A percentile compares a stretch with the other conserved stretches of the same genome.
Conservation (phyloP, 345 rosid genomes). For the Eucalyptus regnans region DNA sequence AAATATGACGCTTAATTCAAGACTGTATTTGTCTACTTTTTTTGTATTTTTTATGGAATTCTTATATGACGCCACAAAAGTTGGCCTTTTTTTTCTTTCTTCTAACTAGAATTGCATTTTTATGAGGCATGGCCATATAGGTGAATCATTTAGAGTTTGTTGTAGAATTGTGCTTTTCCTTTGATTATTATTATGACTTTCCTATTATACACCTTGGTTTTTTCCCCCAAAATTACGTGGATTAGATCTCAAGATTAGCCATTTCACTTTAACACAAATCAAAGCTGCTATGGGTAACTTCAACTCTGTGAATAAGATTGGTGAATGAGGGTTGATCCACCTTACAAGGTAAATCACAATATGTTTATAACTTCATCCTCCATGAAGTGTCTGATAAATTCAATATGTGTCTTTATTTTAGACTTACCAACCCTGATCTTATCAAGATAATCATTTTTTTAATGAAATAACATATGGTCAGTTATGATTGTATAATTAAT, state of each 20-base stretch:
- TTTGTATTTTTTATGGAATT: neutral
- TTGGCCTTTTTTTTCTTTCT: neutral
- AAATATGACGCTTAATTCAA: neutral
- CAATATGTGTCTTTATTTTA: neutral
- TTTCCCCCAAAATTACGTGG: slow-evolving; percentile 31
- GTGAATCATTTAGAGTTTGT: neutral
- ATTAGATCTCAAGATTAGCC: slow-evolving; percentile 63
- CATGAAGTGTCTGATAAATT: neutral
- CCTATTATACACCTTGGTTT: neutral
- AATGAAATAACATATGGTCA: too few relatives aligned
- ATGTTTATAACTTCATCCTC: neutral
- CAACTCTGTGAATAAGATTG: slow-evolving; percentile 55
- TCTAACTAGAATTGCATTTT: neutral
- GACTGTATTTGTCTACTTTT: neutral
- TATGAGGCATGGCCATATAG: neutral
- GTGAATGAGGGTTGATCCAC: slow-evolving; percentile 96
- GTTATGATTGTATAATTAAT: neutral
- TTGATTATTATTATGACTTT: neutral
- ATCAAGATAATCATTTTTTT: neutral
- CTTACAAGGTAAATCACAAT: slow-evolving; percentile 53
- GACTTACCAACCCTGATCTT: neutral
- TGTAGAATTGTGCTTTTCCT: neutral
- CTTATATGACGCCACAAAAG: neutral
- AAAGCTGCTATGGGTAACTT: slow-evolving; percentile 68
- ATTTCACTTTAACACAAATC: slow-evolving; percentile 66